A percentile compares a stretch with the other conserved stretches of the same genome.
phyloP scores from a whole-genome alignment of 805 yeast species.

The Debaryomyces tyrocola region DNA sequence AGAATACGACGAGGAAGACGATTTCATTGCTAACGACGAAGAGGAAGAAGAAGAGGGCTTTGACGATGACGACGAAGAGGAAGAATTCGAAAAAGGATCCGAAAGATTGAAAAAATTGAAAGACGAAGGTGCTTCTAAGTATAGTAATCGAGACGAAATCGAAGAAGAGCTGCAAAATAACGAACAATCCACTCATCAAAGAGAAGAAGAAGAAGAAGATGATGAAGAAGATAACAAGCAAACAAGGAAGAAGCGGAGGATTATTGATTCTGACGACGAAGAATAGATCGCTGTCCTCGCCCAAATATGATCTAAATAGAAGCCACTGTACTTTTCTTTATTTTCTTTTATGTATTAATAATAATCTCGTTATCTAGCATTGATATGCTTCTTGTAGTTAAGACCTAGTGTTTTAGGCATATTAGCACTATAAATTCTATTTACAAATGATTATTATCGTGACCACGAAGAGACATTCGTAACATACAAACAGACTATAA shows the following conservation, averaged over 20 bases:
- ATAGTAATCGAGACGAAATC: constrained; percentile 16
- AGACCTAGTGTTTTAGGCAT: no score
- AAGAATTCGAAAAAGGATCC: constrained; percentile 53
- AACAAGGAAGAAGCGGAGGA: constrained; percentile 45
- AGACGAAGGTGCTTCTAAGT: constrained; percentile 54
- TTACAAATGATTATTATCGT: no score
- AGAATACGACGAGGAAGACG: constrained; percentile 42
- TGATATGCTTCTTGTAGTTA: neutral
- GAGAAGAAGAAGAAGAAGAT: constrained; percentile 15
- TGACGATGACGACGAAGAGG: constrained; percentile 48
- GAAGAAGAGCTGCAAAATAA: constrained; percentile 17
- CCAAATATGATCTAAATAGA: no score
- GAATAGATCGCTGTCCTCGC: constrained; percentile 19
- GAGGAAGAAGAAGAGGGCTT: constrained; percentile 42
- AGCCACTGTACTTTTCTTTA: neutral
- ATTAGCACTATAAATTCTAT: no score
- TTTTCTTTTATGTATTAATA: neutral
- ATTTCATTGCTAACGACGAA: constrained; percentile 43
- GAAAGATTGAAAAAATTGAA: constrained; percentile 58
- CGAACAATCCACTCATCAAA: constrained; percentile 10
- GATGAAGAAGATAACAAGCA: constrained; percentile 33
- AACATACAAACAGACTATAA: no score
- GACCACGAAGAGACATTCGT: no score
- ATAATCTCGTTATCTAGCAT: neutral
- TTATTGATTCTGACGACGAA: constrained; percentile 52